phyloP scores from a whole-genome alignment of 352 stramenopile species.

The Globisporangium polare region DNA sequence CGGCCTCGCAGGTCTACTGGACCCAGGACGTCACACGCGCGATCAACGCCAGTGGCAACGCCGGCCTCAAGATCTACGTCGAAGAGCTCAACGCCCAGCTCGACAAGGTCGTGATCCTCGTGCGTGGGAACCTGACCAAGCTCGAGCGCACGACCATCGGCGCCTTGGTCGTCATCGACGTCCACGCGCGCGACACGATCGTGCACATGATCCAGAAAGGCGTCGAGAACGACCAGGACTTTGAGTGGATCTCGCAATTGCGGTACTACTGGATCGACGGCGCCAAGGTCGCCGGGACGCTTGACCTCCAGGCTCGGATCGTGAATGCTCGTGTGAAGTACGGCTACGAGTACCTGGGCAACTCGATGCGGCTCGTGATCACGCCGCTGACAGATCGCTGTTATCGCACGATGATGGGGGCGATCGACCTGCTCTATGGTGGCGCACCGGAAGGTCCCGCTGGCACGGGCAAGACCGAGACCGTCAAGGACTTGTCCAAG shows the following conservation, averaged over 20 bases:
- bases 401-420: constrained; percentile 93
- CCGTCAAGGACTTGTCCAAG: constrained; percentile 93
- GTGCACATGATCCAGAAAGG: constrained; percentile 89
- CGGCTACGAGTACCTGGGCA: constrained; percentile 91
- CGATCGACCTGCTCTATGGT: constrained; percentile 92
- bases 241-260: constrained; percentile 92
- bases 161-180: constrained; percentile 91
- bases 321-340: constrained; percentile 88
- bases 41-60: constrained; percentile 68
- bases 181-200: constrained; percentile 91
- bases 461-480: constrained; percentile 95
- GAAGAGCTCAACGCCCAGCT: constrained; percentile 85
- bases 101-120: constrained; percentile 88
- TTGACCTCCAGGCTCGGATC: constrained; percentile 85
- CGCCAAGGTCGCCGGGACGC: constrained; percentile 37
- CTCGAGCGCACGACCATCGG: constrained; percentile 91
- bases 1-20: constrained; percentile 92
- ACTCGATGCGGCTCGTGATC: constrained; percentile 93
- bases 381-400: constrained; percentile 93
- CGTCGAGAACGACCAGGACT: constrained; percentile 87
- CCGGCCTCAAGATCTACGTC: constrained; percentile 74
- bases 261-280: constrained; percentile 92
- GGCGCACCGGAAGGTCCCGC: constrained; percentile 91
- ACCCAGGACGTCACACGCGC: constrained; percentile 89
- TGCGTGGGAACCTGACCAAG: constrained; percentile 89